phyloP scores from a whole-genome alignment of 345 rosid genomes.

The Camelina sativa region DNA sequence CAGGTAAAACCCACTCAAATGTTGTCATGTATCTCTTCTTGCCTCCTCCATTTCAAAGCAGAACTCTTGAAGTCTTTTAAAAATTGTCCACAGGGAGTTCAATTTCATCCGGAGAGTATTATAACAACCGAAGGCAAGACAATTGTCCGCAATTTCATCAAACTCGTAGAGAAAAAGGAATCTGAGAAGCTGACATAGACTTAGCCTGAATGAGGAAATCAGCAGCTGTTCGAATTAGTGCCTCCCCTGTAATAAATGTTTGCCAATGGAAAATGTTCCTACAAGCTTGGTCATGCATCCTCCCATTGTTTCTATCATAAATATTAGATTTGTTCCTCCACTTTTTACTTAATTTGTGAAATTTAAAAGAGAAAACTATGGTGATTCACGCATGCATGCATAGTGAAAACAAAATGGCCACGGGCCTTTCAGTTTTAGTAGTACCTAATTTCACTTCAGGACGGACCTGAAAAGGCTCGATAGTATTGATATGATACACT shows the following conservation, averaged over 20 bases:
- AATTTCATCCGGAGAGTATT: slow-evolving; percentile 97
- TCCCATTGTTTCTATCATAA: background rate
- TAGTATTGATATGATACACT: too few species aligned
- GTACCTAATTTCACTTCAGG: background rate
- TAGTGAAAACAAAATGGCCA: background rate
- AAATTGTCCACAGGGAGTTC: slow-evolving; percentile 71
- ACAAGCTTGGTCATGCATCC: background rate
- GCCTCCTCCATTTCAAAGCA: background rate
- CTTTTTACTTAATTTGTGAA: background rate
- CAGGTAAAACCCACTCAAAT: slow-evolving; percentile 57
- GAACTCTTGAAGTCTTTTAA: slow-evolving; percentile 16
- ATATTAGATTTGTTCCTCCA: background rate
- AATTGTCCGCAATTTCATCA: slow-evolving; percentile 78
- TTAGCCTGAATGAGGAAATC: background rate
- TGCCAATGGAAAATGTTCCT: slow-evolving; percentile 29
- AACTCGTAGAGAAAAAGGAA: slow-evolving; percentile 58
- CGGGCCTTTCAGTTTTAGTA: background rate
- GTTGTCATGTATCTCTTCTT: slow-evolving; percentile 13
- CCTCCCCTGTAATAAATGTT: slow-evolving; percentile 6
- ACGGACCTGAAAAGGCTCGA: background rate
- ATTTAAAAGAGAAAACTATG: background rate
- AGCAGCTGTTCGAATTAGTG: background rate
- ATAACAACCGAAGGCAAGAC: slow-evolving; percentile 78
- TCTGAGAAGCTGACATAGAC: slow-evolving; percentile 54
- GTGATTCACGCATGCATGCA: background rate